Evolutionary conservation across 345 rosid genomes (phyloP), one percentile per base, ranked within the genome.

Genomic region (Gossypium turneri): DNA sequence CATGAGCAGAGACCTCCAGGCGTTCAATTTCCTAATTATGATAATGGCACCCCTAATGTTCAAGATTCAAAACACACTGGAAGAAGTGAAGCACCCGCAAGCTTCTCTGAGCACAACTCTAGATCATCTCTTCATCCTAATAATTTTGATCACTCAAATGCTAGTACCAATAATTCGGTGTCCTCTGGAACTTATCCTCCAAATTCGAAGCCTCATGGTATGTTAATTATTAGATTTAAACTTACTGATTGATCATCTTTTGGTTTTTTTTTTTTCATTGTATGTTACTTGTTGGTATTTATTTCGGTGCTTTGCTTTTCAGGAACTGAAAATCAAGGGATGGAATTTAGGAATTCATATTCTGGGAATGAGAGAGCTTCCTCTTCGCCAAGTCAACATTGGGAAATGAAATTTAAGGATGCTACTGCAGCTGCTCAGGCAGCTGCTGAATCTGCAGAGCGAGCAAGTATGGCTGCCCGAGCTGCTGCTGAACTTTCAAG

Each of bases 401-500:
- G 93, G 90, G 85, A 86, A 70, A 90, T 86, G 82, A 89, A 89
- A 81, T 95, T 93, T 75, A 84, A 71, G 80, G 97, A 93, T 86
- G 97, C 98, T 59, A 87, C 97, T 6, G 66, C 86, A 81, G 99
- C 99, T 79, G 98, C 98, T 43, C 96, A 81, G 76, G 94, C 90
- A 57, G 99, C 99, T 66, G 99, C 97, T 73, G 97, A 95, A 81
- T 89, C 99, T 80, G 99, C 98, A 41, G 99, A 95, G 84, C 88
- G 85, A 82, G 98, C 99, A 5, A 91, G 97, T 80, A 85, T 91
- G 84, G 99, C 99, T 82, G 98, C 99, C 38, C 84, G 91, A 77
- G 97, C 93, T 20, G 99, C 98, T 79, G 99, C 96, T 43, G 90
- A 93, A 77, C 93, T 95, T 79, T 89, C 98, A 62, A 88, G 87